These are phyloP conservation scores for Phaeoacremonium minimum DNA, from an alignment of 2,329 filamentous ascomycete species.

Conservation along the genomic window DNA sequence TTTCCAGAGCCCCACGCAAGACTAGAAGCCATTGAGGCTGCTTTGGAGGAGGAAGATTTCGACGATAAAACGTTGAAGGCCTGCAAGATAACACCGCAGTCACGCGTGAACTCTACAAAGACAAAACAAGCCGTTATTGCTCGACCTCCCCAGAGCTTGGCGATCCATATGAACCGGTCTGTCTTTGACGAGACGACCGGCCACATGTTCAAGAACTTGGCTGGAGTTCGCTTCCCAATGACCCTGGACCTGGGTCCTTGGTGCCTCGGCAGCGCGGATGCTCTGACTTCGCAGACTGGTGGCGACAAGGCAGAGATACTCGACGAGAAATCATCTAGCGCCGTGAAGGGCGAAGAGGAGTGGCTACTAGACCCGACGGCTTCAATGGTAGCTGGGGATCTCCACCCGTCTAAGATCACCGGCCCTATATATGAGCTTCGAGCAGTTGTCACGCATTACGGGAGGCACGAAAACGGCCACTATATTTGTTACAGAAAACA, in stretches of 20 bases:
- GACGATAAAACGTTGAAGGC: slow-evolving; percentile 63
- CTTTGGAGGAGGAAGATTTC: slow-evolving; percentile 76
- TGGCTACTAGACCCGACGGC: slow-evolving; percentile 66
- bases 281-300: slow-evolving; percentile 2
- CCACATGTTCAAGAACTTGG: slow-evolving; percentile 76
- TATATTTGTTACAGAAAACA: slow-evolving; percentile 88
- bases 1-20: slow-evolving; percentile 49
- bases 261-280: slow-evolving; percentile 65
- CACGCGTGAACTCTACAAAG: slow-evolving; percentile 74
- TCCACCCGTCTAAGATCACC: slow-evolving; percentile 42
- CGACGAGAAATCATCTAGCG: slow-evolving; percentile 14
- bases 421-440: slow-evolving; percentile 71
- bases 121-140: slow-evolving; percentile 86
- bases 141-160: slow-evolving; percentile 73
- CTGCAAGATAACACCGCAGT: slow-evolving; percentile 63
- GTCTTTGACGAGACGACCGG: slow-evolving; percentile 84
- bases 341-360: slow-evolving; percentile 44
- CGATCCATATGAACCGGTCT: slow-evolving; percentile 86
- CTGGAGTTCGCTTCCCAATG: slow-evolving; percentile 71
- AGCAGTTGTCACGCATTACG: slow-evolving; percentile 84
- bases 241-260: slow-evolving; percentile 75
- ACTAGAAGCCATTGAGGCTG: slow-evolving; percentile 62
- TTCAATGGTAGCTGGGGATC: slow-evolving; percentile 67
- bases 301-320: slow-evolving; percentile 16
- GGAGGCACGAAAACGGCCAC: slow-evolving; percentile 90